Conservation (phyloP, 352 stramenopile genomes). For the Phytophthora podocarpi region DNA sequence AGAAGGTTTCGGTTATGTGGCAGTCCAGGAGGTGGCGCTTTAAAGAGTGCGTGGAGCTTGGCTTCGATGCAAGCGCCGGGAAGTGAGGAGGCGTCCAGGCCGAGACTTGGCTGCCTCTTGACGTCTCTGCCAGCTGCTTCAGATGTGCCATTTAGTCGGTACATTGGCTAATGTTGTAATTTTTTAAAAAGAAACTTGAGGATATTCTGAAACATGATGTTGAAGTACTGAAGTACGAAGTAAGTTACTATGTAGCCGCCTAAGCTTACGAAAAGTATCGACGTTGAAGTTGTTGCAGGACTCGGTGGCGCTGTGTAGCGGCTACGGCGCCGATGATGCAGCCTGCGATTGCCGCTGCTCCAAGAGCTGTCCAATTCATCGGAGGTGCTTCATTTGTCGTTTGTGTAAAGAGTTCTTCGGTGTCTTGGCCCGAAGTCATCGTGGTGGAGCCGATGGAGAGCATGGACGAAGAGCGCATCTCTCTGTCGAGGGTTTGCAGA, state of each 20-base stretch:
- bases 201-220: too few species aligned
- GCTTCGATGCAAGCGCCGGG: too few species aligned
- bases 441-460: slow-evolving; percentile 14
- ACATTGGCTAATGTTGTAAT: neutral
- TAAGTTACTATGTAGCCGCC: too few species aligned
- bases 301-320: slow-evolving; percentile 14
- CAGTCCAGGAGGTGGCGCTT: too few species aligned
- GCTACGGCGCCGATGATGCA: slow-evolving; percentile 37
- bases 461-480: slow-evolving; percentile 22
- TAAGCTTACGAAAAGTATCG: slow-evolving; percentile 12
- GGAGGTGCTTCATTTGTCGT: neutral
- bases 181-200: neutral
- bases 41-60: too few species aligned
- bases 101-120: too few species aligned
- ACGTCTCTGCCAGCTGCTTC: slow-evolving; percentile 1
- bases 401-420: slow-evolving; percentile 9
- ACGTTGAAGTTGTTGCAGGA: slow-evolving; percentile 19
- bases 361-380: slow-evolving; percentile 34
- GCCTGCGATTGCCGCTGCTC: slow-evolving; percentile 32
- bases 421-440: slow-evolving; percentile 19
- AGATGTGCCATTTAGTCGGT: neutral
- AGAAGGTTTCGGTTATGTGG: neutral
- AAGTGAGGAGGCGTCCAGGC: neutral
- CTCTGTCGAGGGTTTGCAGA: slow-evolving; percentile 23
- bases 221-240: too few species aligned